Percentiles rank a stretch among this genome's conserved stretches.
Conservation (phyloP, 2,329 filamentous ascomycete genomes). For the Venturia effusa region DNA sequence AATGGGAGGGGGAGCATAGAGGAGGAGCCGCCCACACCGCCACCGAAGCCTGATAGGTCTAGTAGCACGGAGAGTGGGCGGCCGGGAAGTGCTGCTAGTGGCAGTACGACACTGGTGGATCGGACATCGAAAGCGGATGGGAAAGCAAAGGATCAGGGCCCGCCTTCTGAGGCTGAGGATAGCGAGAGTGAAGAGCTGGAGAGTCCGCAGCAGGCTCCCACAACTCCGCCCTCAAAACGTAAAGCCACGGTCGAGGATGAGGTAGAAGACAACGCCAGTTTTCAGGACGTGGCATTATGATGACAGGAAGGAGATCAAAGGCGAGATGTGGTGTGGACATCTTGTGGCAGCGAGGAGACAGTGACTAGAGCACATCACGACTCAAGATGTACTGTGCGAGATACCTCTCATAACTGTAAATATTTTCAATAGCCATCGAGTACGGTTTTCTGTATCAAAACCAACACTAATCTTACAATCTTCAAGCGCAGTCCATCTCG, state of each 20-base stretch:
- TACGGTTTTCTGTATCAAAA: not conserved
- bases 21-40: constrained; percentile 17
- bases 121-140: not conserved
- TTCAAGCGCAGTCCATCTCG: not conserved
- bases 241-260: constrained; percentile 10
- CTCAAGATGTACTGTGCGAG: not conserved
- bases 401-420: not conserved
- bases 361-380: not conserved
- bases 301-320: not conserved
- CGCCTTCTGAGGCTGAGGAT: not conserved
- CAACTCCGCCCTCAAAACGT: not conserved
- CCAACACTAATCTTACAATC: not conserved
- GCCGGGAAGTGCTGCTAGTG: not conserved
- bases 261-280: constrained; percentile 7
- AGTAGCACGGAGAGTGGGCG: not conserved
- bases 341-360: not conserved
- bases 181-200: constrained; percentile 1
- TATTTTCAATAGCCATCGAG: not conserved
- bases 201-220: not conserved
- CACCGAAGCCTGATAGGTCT: constrained; percentile 16
- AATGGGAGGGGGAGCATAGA: not conserved
- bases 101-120: constrained; percentile 8
- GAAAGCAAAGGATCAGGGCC: constrained; percentile 1
- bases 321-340: not conserved
- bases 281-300: constrained; percentile 11